A percentile compares a stretch with the other conserved stretches of the same genome.
Conservation (phyloP, 169 alveolate genomes). For the Cyclospora cayetanensis region DNA sequence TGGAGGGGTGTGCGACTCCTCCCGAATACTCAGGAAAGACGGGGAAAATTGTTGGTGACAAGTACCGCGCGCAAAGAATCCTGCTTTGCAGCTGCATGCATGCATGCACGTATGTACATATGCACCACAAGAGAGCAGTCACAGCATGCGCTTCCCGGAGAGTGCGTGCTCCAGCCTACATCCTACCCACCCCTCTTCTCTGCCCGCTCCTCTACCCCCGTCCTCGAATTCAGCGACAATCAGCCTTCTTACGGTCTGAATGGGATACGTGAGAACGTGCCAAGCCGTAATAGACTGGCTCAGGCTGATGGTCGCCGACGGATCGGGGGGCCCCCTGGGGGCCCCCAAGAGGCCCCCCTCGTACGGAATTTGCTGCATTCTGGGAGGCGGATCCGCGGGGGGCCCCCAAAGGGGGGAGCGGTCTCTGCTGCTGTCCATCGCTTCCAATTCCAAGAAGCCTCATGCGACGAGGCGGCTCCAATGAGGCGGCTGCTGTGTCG, state of each 20-base stretch:
- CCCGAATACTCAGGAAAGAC: neutral
- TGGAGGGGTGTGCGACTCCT: neutral
- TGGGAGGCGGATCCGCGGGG: neutral
- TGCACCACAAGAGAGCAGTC: too few species aligned
- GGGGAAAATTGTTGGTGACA: neutral
- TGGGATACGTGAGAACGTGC: neutral
- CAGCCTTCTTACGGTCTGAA: constrained; percentile 1
- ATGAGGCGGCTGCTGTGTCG: neutral
- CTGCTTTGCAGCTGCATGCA: constrained; percentile 29
- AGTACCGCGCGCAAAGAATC: neutral
- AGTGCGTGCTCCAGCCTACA: too few species aligned
- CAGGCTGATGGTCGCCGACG: neutral
- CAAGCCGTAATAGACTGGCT: neutral
- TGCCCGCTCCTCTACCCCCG: too few species aligned
- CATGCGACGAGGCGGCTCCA: neutral
- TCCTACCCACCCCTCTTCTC: too few species aligned
- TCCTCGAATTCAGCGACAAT: too few species aligned
- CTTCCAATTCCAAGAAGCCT: neutral
- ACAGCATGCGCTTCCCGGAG: too few species aligned
- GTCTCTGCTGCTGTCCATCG: constrained; percentile 23
- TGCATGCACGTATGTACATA: too few species aligned
- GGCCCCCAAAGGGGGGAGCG: too few species aligned
- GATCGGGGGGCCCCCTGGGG: neutral
- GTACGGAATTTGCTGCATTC: neutral
- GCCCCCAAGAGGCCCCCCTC: neutral